Conservation (phyloP, 176 grass and related monocot genomes). For the Echinochloa phyllopogon region DNA sequence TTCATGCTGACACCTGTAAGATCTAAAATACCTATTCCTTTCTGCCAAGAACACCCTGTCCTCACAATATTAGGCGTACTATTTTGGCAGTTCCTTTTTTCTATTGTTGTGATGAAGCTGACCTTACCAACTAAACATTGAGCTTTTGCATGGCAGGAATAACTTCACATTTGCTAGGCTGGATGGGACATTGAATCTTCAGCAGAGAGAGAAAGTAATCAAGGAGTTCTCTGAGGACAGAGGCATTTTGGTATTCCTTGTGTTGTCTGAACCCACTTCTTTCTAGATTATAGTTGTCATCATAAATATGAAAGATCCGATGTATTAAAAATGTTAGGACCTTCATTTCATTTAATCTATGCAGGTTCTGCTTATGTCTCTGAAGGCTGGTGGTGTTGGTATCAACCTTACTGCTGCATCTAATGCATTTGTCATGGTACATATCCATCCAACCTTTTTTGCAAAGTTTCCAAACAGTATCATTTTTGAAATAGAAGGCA, state of each 20-base stretch:
- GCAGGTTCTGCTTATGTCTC: constrained; percentile 92
- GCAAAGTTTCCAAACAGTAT: neutral
- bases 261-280: constrained; percentile 21
- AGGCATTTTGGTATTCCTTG: constrained; percentile 61
- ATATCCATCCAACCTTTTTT: neutral
- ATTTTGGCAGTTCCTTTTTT: neutral
- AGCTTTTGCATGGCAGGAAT: constrained; percentile 53
- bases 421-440: constrained; percentile 98
- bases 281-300: neutral
- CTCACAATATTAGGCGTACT: neutral
- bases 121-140: constrained; percentile 24
- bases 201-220: constrained; percentile 89
- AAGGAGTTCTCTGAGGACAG: constrained; percentile 79
- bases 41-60: neutral
- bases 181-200: constrained; percentile 86
- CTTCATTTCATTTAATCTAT: constrained; percentile 39
- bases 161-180: constrained; percentile 77
- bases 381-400: constrained; percentile 97
- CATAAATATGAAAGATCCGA: constrained; percentile 7
- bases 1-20: neutral
- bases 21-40: neutral
- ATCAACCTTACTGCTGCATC: constrained; percentile 98
- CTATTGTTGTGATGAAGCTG: neutral
- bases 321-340: neutral
- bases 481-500: neutral